These are phyloP conservation scores for Aspergillus hancockii DNA, from an alignment of 495 filamentous ascomycete species.

Conservation along the genomic window DNA sequence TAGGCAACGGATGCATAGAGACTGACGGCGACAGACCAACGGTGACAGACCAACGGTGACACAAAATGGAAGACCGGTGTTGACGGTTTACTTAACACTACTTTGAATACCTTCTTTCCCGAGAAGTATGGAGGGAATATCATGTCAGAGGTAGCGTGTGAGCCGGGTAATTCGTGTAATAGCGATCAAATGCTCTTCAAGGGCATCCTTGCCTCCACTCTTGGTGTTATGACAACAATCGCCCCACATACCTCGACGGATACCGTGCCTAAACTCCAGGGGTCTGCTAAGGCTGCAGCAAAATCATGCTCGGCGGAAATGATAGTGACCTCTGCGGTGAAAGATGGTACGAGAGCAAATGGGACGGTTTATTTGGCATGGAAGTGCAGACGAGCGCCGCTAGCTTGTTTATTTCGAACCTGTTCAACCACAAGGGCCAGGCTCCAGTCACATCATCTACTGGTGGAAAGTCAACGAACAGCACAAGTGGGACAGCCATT, in stretches of 20 bases:
- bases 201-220: slow-evolving; percentile 64
- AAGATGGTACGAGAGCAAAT: slow-evolving; percentile 39
- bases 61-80: slow-evolving; percentile 53
- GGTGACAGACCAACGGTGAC: slow-evolving; percentile 26
- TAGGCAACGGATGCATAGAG: neutral
- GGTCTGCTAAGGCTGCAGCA: slow-evolving; percentile 56
- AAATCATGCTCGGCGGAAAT: slow-evolving; percentile 48
- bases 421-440: slow-evolving; percentile 37
- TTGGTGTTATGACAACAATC: slow-evolving; percentile 58
- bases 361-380: slow-evolving; percentile 42
- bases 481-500: neutral
- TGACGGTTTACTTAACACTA: slow-evolving; percentile 53
- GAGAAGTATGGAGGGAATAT: slow-evolving; percentile 45
- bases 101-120: slow-evolving; percentile 49
- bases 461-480: neutral
- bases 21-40: slow-evolving; percentile 19
- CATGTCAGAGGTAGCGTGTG: slow-evolving; percentile 67
- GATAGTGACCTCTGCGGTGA: slow-evolving; percentile 44
- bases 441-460: slow-evolving; percentile 30
- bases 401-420: slow-evolving; percentile 45
- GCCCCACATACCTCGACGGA: slow-evolving; percentile 55
- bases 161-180: slow-evolving; percentile 58
- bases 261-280: slow-evolving; percentile 50
- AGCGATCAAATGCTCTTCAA: slow-evolving; percentile 66
- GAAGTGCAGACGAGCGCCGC: slow-evolving; percentile 55